Conservation (phyloP, 2,329 filamentous ascomycete genomes). For the Didymella pinodella region DNA sequence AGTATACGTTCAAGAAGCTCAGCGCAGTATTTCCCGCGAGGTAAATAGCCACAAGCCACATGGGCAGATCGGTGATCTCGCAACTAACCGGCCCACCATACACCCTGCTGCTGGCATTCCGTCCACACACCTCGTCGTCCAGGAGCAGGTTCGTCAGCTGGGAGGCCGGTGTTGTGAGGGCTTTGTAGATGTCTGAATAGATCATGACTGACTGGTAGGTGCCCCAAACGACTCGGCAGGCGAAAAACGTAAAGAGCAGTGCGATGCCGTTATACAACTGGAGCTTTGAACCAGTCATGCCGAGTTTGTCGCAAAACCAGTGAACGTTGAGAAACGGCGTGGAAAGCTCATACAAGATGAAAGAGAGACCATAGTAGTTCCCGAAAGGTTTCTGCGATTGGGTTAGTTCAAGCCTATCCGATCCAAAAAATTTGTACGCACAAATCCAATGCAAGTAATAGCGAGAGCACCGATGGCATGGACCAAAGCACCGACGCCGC, state of each 20-base stretch:
- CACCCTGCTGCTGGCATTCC: conserved; percentile 50
- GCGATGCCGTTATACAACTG: conserved; percentile 81
- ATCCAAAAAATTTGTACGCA: conserved; percentile 56
- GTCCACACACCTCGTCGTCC: conserved; percentile 55
- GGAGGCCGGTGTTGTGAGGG: conserved; percentile 37
- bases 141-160: conserved; percentile 25
- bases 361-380: conserved; percentile 81
- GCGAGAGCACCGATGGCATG: conserved; percentile 76
- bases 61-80: conserved; percentile 58
- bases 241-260: conserved; percentile 76
- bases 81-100: conserved; percentile 31
- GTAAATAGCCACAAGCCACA: conserved; percentile 74
- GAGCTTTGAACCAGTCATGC: conserved; percentile 74
- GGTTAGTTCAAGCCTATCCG: conserved; percentile 22
- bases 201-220: conserved; percentile 72
- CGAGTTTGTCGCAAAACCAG: conserved; percentile 89
- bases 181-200: conserved; percentile 70
- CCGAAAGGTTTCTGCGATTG: conserved; percentile 74
- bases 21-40: conserved; percentile 75
- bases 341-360: conserved; percentile 86
- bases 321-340: conserved; percentile 86
- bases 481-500: conserved; percentile 76
- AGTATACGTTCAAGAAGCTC: conserved; percentile 79
- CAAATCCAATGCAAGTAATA: conserved; percentile 81
- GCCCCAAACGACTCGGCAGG: conserved; percentile 78